phyloP scores from a whole-genome alignment of 345 rosid species.

The Eucalyptus paniculata region DNA sequence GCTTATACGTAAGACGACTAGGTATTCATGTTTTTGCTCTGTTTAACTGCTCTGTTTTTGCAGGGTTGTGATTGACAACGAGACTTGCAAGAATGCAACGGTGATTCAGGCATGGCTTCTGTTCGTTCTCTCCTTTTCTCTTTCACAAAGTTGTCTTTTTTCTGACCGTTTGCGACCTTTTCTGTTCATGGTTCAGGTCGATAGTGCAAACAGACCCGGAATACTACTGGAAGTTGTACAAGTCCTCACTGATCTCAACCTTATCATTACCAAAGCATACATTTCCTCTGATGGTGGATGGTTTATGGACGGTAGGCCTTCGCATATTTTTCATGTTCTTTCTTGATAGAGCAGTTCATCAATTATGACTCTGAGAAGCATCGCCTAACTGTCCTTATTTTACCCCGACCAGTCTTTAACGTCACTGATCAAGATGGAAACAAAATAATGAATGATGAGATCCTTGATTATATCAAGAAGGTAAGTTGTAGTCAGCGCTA shows the following conservation, averaged over 20 bases:
- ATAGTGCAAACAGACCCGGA: constrained; percentile 91
- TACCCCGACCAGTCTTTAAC: constrained; percentile 64
- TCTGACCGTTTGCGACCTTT: neutral
- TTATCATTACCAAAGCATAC: constrained; percentile 72
- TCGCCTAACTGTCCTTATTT: neutral
- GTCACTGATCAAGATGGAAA: constrained; percentile 84
- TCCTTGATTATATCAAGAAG: constrained; percentile 67
- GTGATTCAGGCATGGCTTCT: constrained; percentile 52
- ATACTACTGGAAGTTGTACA: constrained; percentile 95
- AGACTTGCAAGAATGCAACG: constrained; percentile 78
- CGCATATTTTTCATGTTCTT: neutral
- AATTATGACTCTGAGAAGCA: neutral
- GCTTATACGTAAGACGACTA: neutral
- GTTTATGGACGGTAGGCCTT: constrained; percentile 89
- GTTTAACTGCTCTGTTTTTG: neutral
- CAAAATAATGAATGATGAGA: constrained; percentile 64
- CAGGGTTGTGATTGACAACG: constrained; percentile 98
- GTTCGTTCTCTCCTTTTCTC: neutral
- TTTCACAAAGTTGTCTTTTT: neutral
- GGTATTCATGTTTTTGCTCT: neutral
- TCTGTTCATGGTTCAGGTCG: constrained; percentile 40
- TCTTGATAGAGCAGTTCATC: neutral
- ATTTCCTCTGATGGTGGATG: constrained; percentile 96
- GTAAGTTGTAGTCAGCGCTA: constrained; percentile 14
- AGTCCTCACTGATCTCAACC: constrained; percentile 86